Percentiles rank a stretch among this genome's conserved stretches.
Evolutionary conservation across 441 rosid species (phyloP).

Genomic region (Populus hybrid): DNA sequence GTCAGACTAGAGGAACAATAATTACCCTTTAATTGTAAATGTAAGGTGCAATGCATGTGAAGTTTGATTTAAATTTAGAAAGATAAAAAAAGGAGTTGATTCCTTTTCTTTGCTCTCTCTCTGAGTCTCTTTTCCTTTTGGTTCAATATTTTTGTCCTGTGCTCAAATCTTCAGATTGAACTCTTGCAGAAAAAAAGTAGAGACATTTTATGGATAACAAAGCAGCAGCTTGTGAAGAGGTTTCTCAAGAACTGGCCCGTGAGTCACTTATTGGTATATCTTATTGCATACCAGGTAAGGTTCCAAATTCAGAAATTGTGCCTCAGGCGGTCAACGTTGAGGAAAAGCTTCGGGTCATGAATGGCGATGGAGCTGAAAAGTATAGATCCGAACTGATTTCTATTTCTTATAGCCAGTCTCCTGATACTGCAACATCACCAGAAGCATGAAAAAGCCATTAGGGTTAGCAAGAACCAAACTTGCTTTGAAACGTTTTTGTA

Average conservation of each 20-base stretch:
- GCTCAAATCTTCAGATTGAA: background rate
- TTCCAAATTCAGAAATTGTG: background rate
- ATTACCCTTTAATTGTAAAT: background rate
- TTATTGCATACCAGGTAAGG: conserved; percentile 5
- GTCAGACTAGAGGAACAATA: background rate
- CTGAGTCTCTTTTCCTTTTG: background rate
- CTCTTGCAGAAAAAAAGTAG: conserved; percentile 2
- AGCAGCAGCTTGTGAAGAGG: conserved; percentile 11
- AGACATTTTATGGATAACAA: conserved; percentile 18
- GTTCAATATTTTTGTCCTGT: background rate
- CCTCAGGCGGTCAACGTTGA: background rate
- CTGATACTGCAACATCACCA: conserved; percentile 1
- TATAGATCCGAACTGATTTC: conserved; percentile 29
- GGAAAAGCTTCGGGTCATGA: background rate
- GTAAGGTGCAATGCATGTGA: background rate
- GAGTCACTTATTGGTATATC: conserved; percentile 28
- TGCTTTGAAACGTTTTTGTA: background rate
- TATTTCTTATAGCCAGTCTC: conserved; percentile 19
- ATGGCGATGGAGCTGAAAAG: conserved; percentile 22
- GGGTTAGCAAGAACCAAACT: background rate
- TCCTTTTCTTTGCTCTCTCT: too few species aligned
- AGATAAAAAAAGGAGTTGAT: too few species aligned
- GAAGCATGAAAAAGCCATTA: conserved; percentile 1
- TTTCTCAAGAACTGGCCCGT: conserved; percentile 20
- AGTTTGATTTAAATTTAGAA: too few species aligned